Conservation (phyloP, 2,329 filamentous ascomycete species). For the Aureobasidium sp. region DNA sequence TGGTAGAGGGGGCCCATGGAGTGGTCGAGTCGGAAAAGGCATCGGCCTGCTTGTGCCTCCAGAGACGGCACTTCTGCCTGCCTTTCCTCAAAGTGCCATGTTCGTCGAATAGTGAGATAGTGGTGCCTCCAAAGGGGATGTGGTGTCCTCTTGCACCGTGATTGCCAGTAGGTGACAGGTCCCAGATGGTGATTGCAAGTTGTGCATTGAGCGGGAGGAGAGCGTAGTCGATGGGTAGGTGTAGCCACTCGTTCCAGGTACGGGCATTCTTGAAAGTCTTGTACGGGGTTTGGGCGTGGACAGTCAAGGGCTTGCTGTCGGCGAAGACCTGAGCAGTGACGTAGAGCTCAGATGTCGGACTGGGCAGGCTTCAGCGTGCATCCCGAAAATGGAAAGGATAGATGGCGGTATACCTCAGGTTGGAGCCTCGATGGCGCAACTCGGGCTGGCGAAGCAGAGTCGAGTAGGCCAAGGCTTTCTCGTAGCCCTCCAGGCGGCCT, state of each 20-base stretch:
- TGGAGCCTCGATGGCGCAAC: constrained; percentile 79
- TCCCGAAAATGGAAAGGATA: constrained; percentile 4
- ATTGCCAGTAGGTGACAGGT: constrained; percentile 72
- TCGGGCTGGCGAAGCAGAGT: constrained; percentile 70
- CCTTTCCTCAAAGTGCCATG: constrained; percentile 89
- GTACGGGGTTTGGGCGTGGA: constrained; percentile 87
- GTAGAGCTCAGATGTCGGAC: constrained; percentile 79
- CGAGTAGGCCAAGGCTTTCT: constrained; percentile 66
- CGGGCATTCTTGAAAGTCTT: constrained; percentile 69
- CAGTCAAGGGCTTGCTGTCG: constrained; percentile 87
- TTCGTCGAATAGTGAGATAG: constrained; percentile 77
- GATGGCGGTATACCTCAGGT: constrained; percentile 51
- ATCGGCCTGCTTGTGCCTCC: constrained; percentile 76
- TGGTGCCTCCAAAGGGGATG: constrained; percentile 90
- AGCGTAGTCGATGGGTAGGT: constrained; percentile 74
- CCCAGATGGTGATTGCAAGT: constrained; percentile 91
- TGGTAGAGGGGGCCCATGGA: constrained; percentile 55
- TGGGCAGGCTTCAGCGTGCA: constrained; percentile 24
- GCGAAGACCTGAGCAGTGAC: constrained; percentile 91
- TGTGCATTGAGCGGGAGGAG: constrained; percentile 73
- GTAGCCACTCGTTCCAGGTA: constrained; percentile 95
- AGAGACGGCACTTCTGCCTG: constrained; percentile 79
- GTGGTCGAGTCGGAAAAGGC: constrained; percentile 74
- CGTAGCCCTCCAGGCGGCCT: constrained; percentile 68
- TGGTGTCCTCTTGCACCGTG: constrained; percentile 65